Evolutionary conservation across 1,284 basidiomycete genomes (phyloP).

Genomic region (Ustilago vetiveriae): DNA sequence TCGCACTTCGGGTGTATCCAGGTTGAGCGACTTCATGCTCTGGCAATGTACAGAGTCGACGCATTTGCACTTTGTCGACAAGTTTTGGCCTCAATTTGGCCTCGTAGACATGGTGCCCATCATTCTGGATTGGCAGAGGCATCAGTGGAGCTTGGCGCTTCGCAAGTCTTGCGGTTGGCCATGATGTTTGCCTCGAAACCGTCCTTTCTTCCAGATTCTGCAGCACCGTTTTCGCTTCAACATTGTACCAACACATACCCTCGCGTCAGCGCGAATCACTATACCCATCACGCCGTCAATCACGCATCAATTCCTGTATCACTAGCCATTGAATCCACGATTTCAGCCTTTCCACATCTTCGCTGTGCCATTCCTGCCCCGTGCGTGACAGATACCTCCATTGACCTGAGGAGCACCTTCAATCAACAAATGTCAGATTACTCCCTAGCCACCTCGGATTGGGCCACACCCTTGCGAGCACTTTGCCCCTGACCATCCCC

Average conservation of each 20-base stretch:
- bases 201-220: too few species aligned
- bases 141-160: conserved; percentile 23
- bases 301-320: background rate
- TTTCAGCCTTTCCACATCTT: too few species aligned
- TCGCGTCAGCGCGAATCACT: background rate
- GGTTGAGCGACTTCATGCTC: conserved; percentile 89
- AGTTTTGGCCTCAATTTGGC: conserved; percentile 95
- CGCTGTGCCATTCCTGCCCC: too few species aligned
- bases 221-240: background rate
- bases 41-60: conserved; percentile 87
- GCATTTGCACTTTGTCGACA: conserved; percentile 88
- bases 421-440: conserved; percentile 18
- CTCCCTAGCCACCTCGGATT: conserved; percentile 36
- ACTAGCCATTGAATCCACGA: background rate
- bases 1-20: conserved; percentile 88
- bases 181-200: background rate
- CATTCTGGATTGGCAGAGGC: conserved; percentile 81
- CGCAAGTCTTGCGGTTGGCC: conserved; percentile 28
- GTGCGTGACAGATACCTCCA: too few species aligned
- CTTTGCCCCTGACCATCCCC: conserved; percentile 79
- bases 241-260: background rate
- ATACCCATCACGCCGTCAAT: conserved; percentile 1
- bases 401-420: too few species aligned
- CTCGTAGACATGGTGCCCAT: conserved; percentile 85
- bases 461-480: conserved; percentile 73